Evolutionary conservation across 805 yeast genomes (phyloP), one percentile per base, ranked within the genome.

Genomic region (Starmerella apicola): DNA sequence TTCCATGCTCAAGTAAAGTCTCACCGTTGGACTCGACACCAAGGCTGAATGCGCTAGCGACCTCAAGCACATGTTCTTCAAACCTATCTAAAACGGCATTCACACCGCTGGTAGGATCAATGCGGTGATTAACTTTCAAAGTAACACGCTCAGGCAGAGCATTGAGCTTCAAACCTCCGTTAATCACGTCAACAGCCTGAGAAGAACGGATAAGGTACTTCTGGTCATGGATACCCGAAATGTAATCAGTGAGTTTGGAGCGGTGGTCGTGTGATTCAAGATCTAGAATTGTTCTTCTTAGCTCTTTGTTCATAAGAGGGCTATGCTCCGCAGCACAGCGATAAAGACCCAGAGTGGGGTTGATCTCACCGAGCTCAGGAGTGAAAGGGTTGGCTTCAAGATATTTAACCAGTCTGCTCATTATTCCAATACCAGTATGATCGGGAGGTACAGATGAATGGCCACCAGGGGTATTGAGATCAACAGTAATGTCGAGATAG

Each of bases 401-500:
- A 15, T 58, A 49, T 16, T 65, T 59, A 13, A 77, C 66, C 41
- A 81, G 63, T 43, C 76, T 73, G 2, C 84, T 67, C 41, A 78
- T 64, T 22, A 82, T 69, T 10, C 93, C 94, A 59, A 83, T 80
- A 3, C 80, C 70, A 5, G 93, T 81, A 52, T 82, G 93, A 38
- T 72, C 78, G 2, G 88, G 91, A 9, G 94, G 93, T 13, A 69
- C 58, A 4, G 85, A 78, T 0, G 88, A 75, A 55, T 81, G 93
- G 5, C 93, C 94, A 29, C 93, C 93, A 13, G 75, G 72, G 18
- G 81, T 76, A 18, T 61, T 61, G 34, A 81, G 59, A 3, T 67
- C 65, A 33, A 78, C 64, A 17, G 49, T 42, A 2, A 69, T 50
- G 46, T 75, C 76, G 24, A 76, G 54, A 42, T 65, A 67, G 2